Conservation (phyloP, 2,329 filamentous ascomycete species). For the Chrysoporthe austroafricana region DNA sequence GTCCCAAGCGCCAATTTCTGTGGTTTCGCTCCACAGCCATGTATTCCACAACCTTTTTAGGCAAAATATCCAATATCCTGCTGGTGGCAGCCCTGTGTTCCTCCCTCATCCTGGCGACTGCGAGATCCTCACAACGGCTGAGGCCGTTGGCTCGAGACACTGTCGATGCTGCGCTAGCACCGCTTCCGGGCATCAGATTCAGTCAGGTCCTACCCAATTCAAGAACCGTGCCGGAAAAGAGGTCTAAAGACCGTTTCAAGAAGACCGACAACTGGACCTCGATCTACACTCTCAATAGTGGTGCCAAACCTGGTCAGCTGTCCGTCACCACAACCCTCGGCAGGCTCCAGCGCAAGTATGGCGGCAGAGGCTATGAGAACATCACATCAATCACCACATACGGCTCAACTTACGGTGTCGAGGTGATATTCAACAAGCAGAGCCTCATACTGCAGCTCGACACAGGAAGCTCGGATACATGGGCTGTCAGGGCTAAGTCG, state of each 20-base stretch:
- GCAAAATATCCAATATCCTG: background rate
- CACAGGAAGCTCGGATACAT: slow-evolving; percentile 57
- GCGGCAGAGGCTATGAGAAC: slow-evolving; percentile 38
- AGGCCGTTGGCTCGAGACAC: background rate
- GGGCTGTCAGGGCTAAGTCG: slow-evolving; percentile 48
- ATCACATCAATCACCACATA: slow-evolving; percentile 38
- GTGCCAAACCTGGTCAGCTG: background rate
- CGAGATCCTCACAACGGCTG: background rate
- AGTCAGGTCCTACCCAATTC: background rate
- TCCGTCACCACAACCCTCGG: background rate
- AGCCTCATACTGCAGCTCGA: slow-evolving; percentile 46
- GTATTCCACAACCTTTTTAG: background rate
- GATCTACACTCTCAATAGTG: background rate
- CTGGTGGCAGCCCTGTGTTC: background rate
- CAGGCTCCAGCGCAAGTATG: slow-evolving; percentile 33
- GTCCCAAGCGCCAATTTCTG: background rate
- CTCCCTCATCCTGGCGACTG: background rate
- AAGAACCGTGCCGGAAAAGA: background rate
- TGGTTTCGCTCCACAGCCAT: background rate
- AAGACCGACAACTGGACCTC: slow-evolving; percentile 9
- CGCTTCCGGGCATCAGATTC: slow-evolving; percentile 2
- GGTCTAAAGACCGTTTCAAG: slow-evolving; percentile 11
- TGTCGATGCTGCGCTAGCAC: background rate
- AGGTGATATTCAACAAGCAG: slow-evolving; percentile 40
- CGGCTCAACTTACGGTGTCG: slow-evolving; percentile 39